Percentiles rank a stretch among this genome's conserved stretches.
Evolutionary conservation across 441 rosid species (phyloP).

Genomic region (Viola pubescens): DNA sequence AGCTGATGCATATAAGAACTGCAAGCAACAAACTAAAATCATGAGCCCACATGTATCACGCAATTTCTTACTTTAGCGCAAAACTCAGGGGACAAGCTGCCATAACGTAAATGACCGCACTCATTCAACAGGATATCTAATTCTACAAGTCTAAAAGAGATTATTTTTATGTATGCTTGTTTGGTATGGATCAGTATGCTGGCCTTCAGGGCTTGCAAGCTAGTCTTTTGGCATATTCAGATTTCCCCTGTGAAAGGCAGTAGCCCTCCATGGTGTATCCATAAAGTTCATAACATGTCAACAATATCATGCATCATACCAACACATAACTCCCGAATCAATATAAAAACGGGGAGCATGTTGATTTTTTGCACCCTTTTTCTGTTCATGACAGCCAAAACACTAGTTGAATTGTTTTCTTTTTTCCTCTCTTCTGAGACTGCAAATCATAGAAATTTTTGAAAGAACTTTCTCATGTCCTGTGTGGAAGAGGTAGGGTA

Average conservation of each 20-base stretch:
- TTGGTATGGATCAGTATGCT: neutral
- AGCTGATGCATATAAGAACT: slow-evolving; percentile 79
- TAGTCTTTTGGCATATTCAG: neutral
- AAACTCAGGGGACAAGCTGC: neutral
- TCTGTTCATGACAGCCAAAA: neutral
- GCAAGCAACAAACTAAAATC: slow-evolving; percentile 27
- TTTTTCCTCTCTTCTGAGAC: too few relatives aligned
- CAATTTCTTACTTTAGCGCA: neutral
- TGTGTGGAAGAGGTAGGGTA: neutral
- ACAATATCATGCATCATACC: too few relatives aligned
- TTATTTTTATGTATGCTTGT: neutral
- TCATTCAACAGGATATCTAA: neutral
- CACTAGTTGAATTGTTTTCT: neutral
- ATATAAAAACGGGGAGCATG: too few relatives aligned
- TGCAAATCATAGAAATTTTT: too few relatives aligned
- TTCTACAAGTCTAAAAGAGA: neutral
- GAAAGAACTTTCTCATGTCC: too few relatives aligned
- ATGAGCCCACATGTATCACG: neutral
- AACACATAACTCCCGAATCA: too few relatives aligned
- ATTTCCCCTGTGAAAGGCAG: too few relatives aligned
- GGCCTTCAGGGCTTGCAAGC: neutral
- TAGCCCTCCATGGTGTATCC: too few relatives aligned
- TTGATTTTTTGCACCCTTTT: neutral
- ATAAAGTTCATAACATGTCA: too few relatives aligned
- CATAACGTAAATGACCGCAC: neutral